These are phyloP conservation scores for Eucalyptus pauciflora DNA, from an alignment of 345 rosid species.

Conservation along the genomic window DNA sequence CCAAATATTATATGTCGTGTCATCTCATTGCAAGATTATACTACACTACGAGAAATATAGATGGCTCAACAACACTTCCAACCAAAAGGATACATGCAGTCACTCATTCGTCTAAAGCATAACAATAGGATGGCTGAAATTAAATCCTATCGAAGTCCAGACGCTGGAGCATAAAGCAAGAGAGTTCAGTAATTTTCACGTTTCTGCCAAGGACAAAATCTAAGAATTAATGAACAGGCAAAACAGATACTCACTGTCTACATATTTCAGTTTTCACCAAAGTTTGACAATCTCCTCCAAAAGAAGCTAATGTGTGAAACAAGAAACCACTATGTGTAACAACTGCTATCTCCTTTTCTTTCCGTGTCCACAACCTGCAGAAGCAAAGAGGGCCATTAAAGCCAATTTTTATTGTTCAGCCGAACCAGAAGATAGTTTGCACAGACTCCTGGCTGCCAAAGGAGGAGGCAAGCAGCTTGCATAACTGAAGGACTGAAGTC, in stretches of 20 bases:
- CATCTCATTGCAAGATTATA: background rate
- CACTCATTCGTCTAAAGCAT: background rate
- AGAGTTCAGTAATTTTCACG: background rate
- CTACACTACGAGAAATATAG: background rate
- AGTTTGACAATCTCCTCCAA: constrained; percentile 77
- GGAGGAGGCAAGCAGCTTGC: background rate
- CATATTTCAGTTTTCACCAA: constrained; percentile 64
- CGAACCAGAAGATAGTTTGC: background rate
- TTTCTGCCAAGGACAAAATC: background rate
- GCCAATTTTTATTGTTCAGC: background rate
- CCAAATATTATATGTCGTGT: background rate
- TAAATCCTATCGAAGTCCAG: background rate
- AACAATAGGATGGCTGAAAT: background rate
- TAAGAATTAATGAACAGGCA: background rate
- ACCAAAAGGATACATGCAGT: background rate
- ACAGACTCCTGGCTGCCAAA: background rate
- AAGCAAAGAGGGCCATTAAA: background rate
- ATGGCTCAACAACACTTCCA: background rate
- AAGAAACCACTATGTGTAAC: constrained; percentile 96
- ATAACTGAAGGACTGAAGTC: background rate
- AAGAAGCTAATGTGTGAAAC: constrained; percentile 58
- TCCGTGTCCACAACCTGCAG: constrained; percentile 89
- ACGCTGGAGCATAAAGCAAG: background rate
- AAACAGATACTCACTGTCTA: constrained; percentile 42
- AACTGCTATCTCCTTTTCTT: constrained; percentile 94